These are phyloP conservation scores for Yamadazyma laniorum DNA, from an alignment of 805 yeast genomes.

Conservation along the genomic window DNA sequence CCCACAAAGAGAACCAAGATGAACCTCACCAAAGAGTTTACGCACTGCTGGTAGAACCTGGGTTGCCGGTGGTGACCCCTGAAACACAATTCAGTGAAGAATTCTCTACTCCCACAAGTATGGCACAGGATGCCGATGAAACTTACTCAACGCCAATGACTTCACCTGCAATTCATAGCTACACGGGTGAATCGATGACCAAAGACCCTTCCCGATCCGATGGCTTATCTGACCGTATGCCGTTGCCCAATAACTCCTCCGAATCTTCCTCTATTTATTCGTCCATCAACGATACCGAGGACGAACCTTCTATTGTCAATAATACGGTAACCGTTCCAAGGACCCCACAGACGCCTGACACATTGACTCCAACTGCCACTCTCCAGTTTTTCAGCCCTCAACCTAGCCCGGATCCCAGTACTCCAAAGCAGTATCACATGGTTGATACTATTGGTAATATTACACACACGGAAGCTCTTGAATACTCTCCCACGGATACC, in stretches of 20 bases:
- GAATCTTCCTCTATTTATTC: background rate
- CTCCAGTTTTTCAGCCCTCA: slow-evolving; percentile 1
- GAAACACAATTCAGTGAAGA: slow-evolving; percentile 5
- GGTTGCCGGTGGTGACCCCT: slow-evolving; percentile 6
- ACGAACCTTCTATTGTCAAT: too few relatives aligned
- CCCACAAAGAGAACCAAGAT: slow-evolving; percentile 3
- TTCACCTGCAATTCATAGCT: background rate
- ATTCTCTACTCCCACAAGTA: slow-evolving; percentile 7
- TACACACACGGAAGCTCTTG: too few relatives aligned
- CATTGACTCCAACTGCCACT: slow-evolving; percentile 2
- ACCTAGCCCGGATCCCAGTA: background rate
- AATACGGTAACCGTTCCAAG: too few relatives aligned
- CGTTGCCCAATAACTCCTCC: background rate
- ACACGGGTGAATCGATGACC: too few relatives aligned
- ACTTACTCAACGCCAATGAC: slow-evolving; percentile 7
- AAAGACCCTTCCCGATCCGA: background rate
- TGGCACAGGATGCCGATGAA: slow-evolving; percentile 1
- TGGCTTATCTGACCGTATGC: background rate
- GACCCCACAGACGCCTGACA: too few relatives aligned
- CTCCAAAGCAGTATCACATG: too few relatives aligned
- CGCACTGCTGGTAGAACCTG: too few relatives aligned
- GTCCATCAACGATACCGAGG: background rate
- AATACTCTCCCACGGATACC: too few relatives aligned
- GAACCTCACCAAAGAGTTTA: background rate
- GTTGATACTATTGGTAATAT: too few relatives aligned